A percentile compares a stretch with the other conserved stretches of the same genome.
Evolutionary conservation across 352 stramenopile species (phyloP).

Genomic region (Pythium apleroticum): DNA sequence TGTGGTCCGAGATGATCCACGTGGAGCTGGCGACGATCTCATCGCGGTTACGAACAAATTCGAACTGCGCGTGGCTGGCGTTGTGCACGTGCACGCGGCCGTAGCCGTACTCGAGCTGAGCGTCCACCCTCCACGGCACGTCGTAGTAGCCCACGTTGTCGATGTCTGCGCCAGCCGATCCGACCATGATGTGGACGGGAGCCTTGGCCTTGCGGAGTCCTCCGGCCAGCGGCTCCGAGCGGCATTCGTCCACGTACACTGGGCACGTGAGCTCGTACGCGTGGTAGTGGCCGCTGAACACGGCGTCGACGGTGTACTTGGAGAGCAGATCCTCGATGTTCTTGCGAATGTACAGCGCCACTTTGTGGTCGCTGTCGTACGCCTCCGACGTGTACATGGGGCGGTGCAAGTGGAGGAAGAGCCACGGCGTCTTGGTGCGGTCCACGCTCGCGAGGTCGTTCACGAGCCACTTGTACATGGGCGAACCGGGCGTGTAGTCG

Average conservation of each 20-base stretch:
- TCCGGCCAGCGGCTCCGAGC: neutral
- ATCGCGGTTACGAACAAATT: conserved; percentile 27
- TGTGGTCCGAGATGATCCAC: conserved; percentile 33
- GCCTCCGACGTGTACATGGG: conserved; percentile 30
- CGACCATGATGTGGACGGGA: conserved; percentile 33
- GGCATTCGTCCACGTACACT: conserved; percentile 18
- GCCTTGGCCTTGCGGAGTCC: conserved; percentile 26
- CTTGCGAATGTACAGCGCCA: conserved; percentile 20
- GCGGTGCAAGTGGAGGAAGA: conserved; percentile 31
- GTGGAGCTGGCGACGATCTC: conserved; percentile 18
- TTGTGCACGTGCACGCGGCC: conserved; percentile 32
- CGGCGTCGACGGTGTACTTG: conserved; percentile 30
- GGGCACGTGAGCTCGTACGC: conserved; percentile 33
- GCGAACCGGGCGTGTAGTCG: conserved; percentile 25
- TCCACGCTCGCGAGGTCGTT: conserved; percentile 26
- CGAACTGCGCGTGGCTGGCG: conserved; percentile 25
- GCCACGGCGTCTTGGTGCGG: conserved; percentile 24
- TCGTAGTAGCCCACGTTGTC: conserved; percentile 25
- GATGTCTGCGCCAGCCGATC: conserved; percentile 27
- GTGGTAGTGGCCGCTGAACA: conserved; percentile 34
- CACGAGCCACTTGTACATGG: conserved; percentile 31
- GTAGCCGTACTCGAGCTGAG: conserved; percentile 29
- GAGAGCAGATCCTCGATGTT: conserved; percentile 23
- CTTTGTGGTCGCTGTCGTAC: conserved; percentile 13
- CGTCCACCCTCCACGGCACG: conserved; percentile 24